Evolutionary conservation across 2,329 filamentous ascomycete genomes (phyloP).

Genomic region (Paraphoma sp.): DNA sequence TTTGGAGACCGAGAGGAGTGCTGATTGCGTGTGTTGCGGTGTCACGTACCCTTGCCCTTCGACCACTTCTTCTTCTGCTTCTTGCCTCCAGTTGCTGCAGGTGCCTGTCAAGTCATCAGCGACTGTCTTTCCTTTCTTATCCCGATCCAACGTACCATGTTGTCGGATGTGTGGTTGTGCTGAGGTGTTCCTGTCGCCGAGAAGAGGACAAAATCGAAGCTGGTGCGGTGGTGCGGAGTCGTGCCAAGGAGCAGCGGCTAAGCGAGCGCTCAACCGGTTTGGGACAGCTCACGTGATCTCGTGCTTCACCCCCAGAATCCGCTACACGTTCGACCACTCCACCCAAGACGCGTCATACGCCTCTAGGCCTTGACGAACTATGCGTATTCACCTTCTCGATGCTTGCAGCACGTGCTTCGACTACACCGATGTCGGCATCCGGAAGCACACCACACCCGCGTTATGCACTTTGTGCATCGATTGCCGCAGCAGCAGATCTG

Average conservation of each 20-base stretch:
- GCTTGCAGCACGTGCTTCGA: constrained; percentile 2
- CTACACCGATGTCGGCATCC: not conserved
- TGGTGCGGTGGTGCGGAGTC: constrained; percentile 26
- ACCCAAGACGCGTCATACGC: not conserved
- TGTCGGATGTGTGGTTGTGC: constrained; percentile 49
- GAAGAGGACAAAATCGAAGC: constrained; percentile 13
- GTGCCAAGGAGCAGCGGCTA: constrained; percentile 25
- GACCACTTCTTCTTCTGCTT: constrained; percentile 86
- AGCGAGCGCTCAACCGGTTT: constrained; percentile 20
- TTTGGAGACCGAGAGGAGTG: constrained; percentile 9
- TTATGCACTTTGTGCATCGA: not conserved
- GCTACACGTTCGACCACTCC: too few relatives aligned
- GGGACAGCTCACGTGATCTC: constrained; percentile 14
- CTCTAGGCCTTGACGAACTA: not conserved
- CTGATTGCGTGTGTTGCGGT: constrained; percentile 24
- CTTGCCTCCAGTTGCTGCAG: constrained; percentile 71
- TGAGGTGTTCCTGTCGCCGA: constrained; percentile 30
- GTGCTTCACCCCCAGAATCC: not conserved
- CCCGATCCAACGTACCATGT: constrained; percentile 45
- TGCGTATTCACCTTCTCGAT: not conserved
- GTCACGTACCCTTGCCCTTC: constrained; percentile 64
- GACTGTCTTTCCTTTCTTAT: not conserved
- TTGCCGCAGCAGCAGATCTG: constrained; percentile 1
- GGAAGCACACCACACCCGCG: constrained; percentile 4
- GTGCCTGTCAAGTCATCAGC: constrained; percentile 40